Percentiles rank a stretch among this genome's conserved stretches.
These are phyloP conservation scores for Chaetomium fimeti DNA, from an alignment of 495 filamentous ascomycete genomes.

Conservation along the genomic window DNA sequence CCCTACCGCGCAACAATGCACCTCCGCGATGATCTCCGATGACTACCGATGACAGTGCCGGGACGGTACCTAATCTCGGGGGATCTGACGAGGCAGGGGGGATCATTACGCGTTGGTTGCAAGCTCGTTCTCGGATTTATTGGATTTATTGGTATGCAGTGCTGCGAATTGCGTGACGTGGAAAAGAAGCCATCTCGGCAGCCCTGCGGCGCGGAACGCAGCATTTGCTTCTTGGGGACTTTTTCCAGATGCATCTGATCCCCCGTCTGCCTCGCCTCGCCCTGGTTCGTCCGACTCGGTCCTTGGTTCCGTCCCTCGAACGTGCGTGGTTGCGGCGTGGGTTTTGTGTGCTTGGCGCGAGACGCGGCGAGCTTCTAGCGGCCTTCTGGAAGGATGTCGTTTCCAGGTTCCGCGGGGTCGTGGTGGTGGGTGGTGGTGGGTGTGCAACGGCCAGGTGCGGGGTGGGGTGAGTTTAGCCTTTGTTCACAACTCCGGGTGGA, in stretches of 20 bases:
- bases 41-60: not conserved
- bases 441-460: no score
- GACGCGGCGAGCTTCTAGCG: not conserved
- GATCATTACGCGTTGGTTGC: not conserved
- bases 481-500: not conserved
- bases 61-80: not conserved
- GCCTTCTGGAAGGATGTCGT: constrained; percentile 17
- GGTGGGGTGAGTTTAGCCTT: not conserved
- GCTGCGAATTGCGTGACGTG: not conserved
- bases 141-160: not conserved
- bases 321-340: not conserved
- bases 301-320: not conserved
- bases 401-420: not conserved
- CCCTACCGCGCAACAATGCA: not conserved
- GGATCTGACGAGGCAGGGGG: not conserved
- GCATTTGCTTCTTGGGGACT: not conserved
- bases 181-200: not conserved
- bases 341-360: constrained; percentile 5
- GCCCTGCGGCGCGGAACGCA: not conserved
- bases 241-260: not conserved
- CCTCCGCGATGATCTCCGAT: not conserved
- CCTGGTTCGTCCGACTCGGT: not conserved
- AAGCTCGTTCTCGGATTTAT: no score
- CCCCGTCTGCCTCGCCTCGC: not conserved
- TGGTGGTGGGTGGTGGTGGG: not conserved